phyloP scores from a whole-genome alignment of 2,329 filamentous ascomycete genomes.

The Penicillium sp. region DNA sequence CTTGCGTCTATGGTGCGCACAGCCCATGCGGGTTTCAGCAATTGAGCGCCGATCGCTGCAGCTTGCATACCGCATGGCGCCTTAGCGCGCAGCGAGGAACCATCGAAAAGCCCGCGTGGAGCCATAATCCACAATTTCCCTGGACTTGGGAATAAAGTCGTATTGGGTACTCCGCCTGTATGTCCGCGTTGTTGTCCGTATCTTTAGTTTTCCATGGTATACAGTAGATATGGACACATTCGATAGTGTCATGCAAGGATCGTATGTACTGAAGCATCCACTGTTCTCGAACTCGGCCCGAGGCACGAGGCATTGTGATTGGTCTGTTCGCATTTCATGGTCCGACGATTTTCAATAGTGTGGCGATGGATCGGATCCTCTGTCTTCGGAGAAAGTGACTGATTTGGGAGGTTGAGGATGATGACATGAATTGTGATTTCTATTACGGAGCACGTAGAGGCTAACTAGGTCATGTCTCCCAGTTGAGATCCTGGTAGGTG shows the following conservation, averaged over 20 bases:
- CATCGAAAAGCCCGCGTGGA: slow-evolving; percentile 7
- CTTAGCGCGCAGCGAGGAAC: slow-evolving; percentile 16
- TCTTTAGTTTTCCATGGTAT: neutral
- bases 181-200: neutral
- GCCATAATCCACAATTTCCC: neutral
- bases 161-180: neutral
- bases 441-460: neutral
- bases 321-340: slow-evolving; percentile 4
- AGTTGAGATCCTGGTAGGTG: neutral
- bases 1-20: slow-evolving; percentile 13
- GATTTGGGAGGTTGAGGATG: neutral
- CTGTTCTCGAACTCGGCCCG: slow-evolving; percentile 10
- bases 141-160: neutral
- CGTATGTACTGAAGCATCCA: slow-evolving; percentile 3
- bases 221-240: neutral
- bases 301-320: slow-evolving; percentile 5
- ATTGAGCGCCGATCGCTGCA: slow-evolving; percentile 19
- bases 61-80: slow-evolving; percentile 14
- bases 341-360: slow-evolving; percentile 15
- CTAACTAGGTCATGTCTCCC: neutral
- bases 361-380: slow-evolving; percentile 7
- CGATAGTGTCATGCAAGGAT: slow-evolving; percentile 11
- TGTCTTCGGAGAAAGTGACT: neutral
- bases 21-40: slow-evolving; percentile 18
- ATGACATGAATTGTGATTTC: neutral